These are phyloP conservation scores for Pythium oligandrum DNA, from an alignment of 352 stramenopile species.

Conservation along the genomic window DNA sequence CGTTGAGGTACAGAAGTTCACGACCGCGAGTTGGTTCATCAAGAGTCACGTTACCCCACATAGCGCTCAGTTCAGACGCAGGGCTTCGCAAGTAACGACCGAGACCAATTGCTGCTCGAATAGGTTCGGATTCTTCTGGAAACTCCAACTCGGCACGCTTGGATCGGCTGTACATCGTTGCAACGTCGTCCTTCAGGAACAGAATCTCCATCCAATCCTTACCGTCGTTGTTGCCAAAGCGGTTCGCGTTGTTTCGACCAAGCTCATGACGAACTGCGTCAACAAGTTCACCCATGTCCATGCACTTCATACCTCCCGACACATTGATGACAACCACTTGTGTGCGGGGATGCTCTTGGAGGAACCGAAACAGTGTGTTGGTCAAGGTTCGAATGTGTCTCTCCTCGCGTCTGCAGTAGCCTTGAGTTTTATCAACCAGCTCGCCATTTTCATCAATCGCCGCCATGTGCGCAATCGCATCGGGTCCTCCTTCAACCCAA, in stretches of 20 bases:
- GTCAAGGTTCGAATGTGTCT: conserved; percentile 71
- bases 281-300: conserved; percentile 87
- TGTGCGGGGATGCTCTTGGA: conserved; percentile 75
- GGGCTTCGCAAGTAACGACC: conserved; percentile 83
- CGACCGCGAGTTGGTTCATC: conserved; percentile 74
- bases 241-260: conserved; percentile 56
- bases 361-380: conserved; percentile 73
- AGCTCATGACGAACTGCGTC: conserved; percentile 77
- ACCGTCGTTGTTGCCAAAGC: conserved; percentile 70
- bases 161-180: conserved; percentile 85
- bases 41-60: conserved; percentile 81
- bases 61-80: conserved; percentile 75
- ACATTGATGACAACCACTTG: conserved; percentile 88
- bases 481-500: conserved; percentile 75
- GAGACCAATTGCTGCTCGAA: conserved; percentile 74
- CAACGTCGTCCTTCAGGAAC: conserved; percentile 86
- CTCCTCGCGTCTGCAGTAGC: conserved; percentile 73
- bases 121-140: conserved; percentile 73
- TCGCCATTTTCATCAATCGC: conserved; percentile 85
- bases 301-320: conserved; percentile 85
- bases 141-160: conserved; percentile 83
- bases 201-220: conserved; percentile 86
- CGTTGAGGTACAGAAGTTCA: conserved; percentile 82
- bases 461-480: conserved; percentile 81
- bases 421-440: conserved; percentile 82